Percentiles rank a stretch among this genome's conserved stretches.
These are phyloP conservation scores for Chalaropsis ovoidea DNA, from an alignment of 2,329 filamentous ascomycete species.

Conservation along the genomic window DNA sequence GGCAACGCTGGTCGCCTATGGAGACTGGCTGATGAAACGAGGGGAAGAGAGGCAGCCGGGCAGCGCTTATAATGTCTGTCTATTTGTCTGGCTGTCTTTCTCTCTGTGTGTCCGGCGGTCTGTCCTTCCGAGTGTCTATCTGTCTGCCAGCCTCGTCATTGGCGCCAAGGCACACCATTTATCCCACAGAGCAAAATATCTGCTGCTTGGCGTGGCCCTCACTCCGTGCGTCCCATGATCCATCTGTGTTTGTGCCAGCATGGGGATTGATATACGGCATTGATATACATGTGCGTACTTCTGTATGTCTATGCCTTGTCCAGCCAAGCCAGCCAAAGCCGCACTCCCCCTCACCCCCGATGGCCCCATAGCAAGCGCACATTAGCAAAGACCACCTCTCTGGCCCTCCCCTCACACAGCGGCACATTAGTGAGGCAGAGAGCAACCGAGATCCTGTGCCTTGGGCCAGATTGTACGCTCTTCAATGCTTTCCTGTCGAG, in stretches of 20 bases:
- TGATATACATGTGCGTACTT: too few relatives aligned
- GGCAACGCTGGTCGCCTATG: not conserved
- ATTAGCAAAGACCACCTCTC: conserved; percentile 7
- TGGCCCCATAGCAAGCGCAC: not conserved
- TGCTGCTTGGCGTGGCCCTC: not conserved
- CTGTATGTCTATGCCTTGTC: not conserved
- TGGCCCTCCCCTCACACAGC: not conserved
- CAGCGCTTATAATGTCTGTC: not conserved
- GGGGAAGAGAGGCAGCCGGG: not conserved
- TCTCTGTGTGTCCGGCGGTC: too few relatives aligned
- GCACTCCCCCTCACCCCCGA: not conserved
- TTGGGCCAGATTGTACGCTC: not conserved
- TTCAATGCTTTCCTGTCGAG: not conserved
- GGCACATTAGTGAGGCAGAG: not conserved
- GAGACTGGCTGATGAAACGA: not conserved
- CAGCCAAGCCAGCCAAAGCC: not conserved
- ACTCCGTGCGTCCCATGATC: not conserved
- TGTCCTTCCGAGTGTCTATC: not conserved
- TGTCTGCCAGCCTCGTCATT: not conserved
- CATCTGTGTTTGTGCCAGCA: too few relatives aligned
- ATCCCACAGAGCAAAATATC: not conserved
- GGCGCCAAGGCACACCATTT: too few relatives aligned
- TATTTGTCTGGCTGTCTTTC: not conserved
- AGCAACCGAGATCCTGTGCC: not conserved
- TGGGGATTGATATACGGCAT: too few relatives aligned